A percentile compares a stretch with the other conserved stretches of the same genome.
phyloP scores from a whole-genome alignment of 2,329 filamentous ascomycete species.

The Colletotrichum eremochloae region DNA sequence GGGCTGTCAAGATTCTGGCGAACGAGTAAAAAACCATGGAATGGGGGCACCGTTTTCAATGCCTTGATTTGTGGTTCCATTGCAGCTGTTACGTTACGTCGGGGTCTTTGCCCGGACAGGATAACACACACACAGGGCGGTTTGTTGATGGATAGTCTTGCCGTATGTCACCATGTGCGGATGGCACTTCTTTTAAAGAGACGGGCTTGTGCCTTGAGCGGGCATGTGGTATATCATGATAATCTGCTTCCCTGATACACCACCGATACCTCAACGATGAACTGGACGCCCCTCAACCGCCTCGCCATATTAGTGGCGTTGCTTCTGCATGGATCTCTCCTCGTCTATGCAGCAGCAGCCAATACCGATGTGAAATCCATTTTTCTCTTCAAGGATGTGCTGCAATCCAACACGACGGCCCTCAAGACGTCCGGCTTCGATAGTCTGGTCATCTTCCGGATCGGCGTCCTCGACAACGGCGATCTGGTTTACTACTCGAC shows the following conservation, averaged over 20 bases:
- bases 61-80: background rate
- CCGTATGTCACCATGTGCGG: background rate
- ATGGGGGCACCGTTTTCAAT: background rate
- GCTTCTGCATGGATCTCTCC: background rate
- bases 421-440: constrained; percentile 59
- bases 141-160: background rate
- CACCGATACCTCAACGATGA: background rate
- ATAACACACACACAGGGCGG: background rate
- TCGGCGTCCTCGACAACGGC: constrained; percentile 58
- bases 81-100: constrained; percentile 19
- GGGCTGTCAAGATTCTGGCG: background rate
- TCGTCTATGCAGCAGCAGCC: background rate
- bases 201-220: background rate
- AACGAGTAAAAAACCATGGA: background rate
- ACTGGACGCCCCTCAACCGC: background rate
- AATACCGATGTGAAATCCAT: constrained; percentile 44
- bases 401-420: constrained; percentile 58
- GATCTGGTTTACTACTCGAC: constrained; percentile 62
- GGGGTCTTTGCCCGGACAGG: background rate
- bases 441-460: constrained; percentile 58
- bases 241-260: no score
- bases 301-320: background rate
- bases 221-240: no score
- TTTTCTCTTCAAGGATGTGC: constrained; percentile 59
- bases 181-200: background rate